A percentile compares a stretch with the other conserved stretches of the same genome.
Conservation (phyloP, 208 protist genomes). For the Perkinsela sp. region DNA sequence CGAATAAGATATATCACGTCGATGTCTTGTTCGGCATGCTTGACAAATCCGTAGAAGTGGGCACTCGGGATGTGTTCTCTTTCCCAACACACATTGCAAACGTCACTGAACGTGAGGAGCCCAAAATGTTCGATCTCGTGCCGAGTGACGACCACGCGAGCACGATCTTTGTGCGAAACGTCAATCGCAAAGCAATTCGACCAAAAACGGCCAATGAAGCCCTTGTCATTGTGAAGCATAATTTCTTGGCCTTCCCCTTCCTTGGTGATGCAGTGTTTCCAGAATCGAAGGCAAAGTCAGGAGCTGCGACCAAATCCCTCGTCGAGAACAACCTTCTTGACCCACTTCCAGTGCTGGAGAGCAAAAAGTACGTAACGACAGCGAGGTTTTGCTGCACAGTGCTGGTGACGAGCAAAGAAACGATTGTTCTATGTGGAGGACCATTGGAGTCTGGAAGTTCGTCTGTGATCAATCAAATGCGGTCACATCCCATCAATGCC, state of each 20-base stretch:
- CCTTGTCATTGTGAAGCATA: neutral
- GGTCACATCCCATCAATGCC: no score
- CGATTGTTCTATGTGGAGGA: neutral
- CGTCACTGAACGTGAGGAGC: neutral
- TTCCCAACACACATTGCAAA: constrained; percentile 2
- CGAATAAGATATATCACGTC: neutral
- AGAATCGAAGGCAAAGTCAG: neutral
- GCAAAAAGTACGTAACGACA: neutral
- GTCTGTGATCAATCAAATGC: no score
- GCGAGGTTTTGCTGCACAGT: neutral
- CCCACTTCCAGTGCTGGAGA: neutral
- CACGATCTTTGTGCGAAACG: neutral
- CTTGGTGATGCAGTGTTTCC: neutral
- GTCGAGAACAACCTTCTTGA: neutral
- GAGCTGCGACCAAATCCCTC: neutral
- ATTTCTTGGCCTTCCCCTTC: neutral
- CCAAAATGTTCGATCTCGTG: neutral
- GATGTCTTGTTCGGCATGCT: neutral
- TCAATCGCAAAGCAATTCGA: neutral
- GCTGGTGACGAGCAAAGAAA: neutral
- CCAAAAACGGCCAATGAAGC: neutral
- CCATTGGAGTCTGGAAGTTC: no score
- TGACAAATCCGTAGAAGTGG: neutral
- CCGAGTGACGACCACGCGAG: neutral
- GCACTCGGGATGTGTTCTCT: neutral